Percentiles rank a stretch among this genome's conserved stretches.
phyloP scores from a whole-genome alignment of 2,329 filamentous ascomycete species.

The Chaetomium sp. region DNA sequence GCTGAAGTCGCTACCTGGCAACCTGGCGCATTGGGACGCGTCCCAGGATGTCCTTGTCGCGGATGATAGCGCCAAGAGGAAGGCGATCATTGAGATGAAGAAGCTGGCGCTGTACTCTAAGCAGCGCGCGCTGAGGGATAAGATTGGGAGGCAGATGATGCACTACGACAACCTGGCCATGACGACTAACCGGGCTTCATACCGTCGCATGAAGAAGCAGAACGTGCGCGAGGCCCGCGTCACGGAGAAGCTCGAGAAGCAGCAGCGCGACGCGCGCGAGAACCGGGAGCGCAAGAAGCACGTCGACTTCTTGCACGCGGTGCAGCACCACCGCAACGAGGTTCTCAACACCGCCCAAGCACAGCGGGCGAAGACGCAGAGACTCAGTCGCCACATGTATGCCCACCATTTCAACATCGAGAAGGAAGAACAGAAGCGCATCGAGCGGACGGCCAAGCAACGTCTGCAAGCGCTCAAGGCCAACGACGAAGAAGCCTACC shows the following conservation, averaged over 20 bases:
- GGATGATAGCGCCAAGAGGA: conserved; percentile 78
- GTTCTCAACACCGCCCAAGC: conserved; percentile 60
- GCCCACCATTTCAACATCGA: conserved; percentile 92
- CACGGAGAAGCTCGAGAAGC: conserved; percentile 98
- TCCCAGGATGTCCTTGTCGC: conserved; percentile 59
- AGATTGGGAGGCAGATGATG: conserved; percentile 86
- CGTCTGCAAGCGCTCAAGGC: conserved; percentile 98
- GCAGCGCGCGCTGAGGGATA: conserved; percentile 78
- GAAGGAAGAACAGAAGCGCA: conserved; percentile 97
- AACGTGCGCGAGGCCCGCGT: conserved; percentile 91
- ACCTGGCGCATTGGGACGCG: conserved; percentile 81
- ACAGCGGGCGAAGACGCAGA: conserved; percentile 70
- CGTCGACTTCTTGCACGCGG: conserved; percentile 80
- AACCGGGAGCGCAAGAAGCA: conserved; percentile 98
- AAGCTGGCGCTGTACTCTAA: conserved; percentile 80
- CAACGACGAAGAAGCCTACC: conserved; percentile 97
- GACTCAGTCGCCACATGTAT: conserved; percentile 84
- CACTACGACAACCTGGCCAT: conserved; percentile 94
- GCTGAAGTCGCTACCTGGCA: conserved; percentile 75
- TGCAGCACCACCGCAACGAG: conserved; percentile 74
- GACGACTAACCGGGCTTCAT: conserved; percentile 87
- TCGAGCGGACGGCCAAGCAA: conserved; percentile 96
- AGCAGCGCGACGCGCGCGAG: conserved; percentile 93
- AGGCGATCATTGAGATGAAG: conserved; percentile 93
- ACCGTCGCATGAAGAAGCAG: conserved; percentile 95